Conservation (phyloP, 2,329 filamentous ascomycete genomes). For the Pseudogymnoascus sp. region DNA sequence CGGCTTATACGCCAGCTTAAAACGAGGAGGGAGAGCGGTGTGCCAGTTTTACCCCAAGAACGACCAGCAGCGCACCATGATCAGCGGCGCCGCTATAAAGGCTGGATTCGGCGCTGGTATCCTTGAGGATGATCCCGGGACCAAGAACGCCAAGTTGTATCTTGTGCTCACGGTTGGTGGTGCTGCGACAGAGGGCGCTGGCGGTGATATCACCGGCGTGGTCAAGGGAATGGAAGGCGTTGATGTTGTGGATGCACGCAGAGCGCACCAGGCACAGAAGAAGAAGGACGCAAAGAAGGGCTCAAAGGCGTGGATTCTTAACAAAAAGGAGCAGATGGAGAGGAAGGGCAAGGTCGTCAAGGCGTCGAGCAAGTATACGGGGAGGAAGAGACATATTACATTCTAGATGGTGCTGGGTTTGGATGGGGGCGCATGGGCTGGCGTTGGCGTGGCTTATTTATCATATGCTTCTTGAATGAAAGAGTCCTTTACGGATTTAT, state of each 20-base stretch:
- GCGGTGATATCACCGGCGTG: conserved; percentile 81
- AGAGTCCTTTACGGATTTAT: neutral
- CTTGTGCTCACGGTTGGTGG: conserved; percentile 84
- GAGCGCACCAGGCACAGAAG: conserved; percentile 39
- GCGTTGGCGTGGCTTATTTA: neutral
- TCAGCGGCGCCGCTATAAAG: conserved; percentile 79
- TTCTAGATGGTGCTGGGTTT: conserved; percentile 45
- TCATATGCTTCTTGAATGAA: neutral
- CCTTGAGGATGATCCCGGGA: conserved; percentile 89
- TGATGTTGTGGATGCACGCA: conserved; percentile 65
- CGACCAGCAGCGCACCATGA: conserved; percentile 83
- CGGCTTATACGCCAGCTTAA: conserved; percentile 75
- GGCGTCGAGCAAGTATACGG: conserved; percentile 84
- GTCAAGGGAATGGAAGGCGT: conserved; percentile 85
- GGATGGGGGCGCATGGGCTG: neutral
- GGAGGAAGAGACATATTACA: conserved; percentile 70
- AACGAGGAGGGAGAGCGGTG: conserved; percentile 78
- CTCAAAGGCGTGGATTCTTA: conserved; percentile 73
- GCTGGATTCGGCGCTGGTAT: conserved; percentile 94
- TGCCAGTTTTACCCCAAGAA: conserved; percentile 99
- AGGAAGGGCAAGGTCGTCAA: conserved; percentile 93
- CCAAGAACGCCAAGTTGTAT: conserved; percentile 96
- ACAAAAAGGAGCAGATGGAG: conserved; percentile 90
- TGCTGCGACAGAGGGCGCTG: conserved; percentile 37
- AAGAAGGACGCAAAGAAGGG: conserved; percentile 64